A percentile compares a stretch with the other conserved stretches of the same genome.
These are phyloP conservation scores for Rhizopogon vesiculosus DNA, from an alignment of 768 basidiomycete species.

Conservation along the genomic window DNA sequence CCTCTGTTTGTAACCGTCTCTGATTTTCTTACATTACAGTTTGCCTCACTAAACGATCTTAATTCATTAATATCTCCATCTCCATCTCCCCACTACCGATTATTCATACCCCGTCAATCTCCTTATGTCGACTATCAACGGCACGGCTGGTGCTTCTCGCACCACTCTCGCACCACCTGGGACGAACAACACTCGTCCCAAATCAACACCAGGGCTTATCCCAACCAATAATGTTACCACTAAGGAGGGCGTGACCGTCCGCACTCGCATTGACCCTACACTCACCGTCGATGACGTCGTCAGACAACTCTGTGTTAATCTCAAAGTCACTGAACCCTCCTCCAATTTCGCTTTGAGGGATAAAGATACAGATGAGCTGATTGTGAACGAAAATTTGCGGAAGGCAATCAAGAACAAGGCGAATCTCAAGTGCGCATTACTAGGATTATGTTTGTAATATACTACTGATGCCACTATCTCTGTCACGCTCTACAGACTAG, in stretches of 20 bases:
- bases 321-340: conserved; percentile 73
- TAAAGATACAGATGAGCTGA: conserved; percentile 68
- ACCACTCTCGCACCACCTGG: conserved; percentile 21
- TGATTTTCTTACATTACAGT: background rate
- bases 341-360: conserved; percentile 76
- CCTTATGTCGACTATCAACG: conserved; percentile 26
- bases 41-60: background rate
- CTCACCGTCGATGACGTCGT: conserved; percentile 83
- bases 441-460: background rate
- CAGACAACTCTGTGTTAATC: conserved; percentile 73
- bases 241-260: conserved; percentile 67
- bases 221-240: conserved; percentile 86
- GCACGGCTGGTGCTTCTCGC: conserved; percentile 25
- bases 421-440: conserved; percentile 62
- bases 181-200: conserved; percentile 30
- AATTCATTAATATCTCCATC: conserved; percentile 1
- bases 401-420: conserved; percentile 76
- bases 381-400: conserved; percentile 83
- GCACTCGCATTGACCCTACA: conserved; percentile 81
- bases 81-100: background rate
- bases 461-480: conserved; percentile 5
- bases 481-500: conserved; percentile 39
- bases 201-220: conserved; percentile 47
- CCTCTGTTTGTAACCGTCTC: background rate
- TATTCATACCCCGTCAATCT: conserved; percentile 27